Base-by-base conservation (phyloP, 768 basidiomycete genomes). In the Amanita phalloides region DNA sequence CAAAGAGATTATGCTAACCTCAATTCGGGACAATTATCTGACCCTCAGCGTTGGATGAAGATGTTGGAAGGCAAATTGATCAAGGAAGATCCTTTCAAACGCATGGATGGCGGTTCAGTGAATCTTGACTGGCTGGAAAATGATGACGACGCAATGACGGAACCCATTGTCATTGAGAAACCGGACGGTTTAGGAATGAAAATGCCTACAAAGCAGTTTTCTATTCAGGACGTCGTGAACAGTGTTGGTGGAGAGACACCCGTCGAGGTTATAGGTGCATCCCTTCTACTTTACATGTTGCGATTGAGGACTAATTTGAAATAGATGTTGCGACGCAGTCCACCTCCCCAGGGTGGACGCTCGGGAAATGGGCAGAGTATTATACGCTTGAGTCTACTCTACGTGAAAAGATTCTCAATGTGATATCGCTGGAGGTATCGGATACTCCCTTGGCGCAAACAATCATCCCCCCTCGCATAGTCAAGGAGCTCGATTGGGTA, bases 401-500 rank as follows among this genome's bases (percentile, higher is more conserved):
- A 41, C 79, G 87, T 49, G 90, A 94, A 62, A 95, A 90, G 64
- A 81, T 96, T 32, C 81, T 85, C 55, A 99, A 99, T 61, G 91
- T 99, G 28, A 99, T 99, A 51, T 93, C 90, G 2, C 70, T 98
- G 46, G 95, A 99, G 64, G 84, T 98, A 23, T 90, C 90, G 1
- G 90, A 89, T 6, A 92, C 90, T 3, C 71, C 78, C 47, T 73
- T 98, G 6, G 86, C 84, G 7, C 79, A 88, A 57, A 75, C 76
- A 63, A 82, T 99, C 21, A 67, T 81, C 2, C 92, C 93, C 3
- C 95, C 95, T 2, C 78, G 79, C 54, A 65, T 97, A 21, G 87
- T 90, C 35, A 76, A 88, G 48, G 90, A 97, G 51, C 64, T 97
- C 57, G 96, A 97, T 60, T 99, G 95, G 95, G 95, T 97, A 5